Evolutionary conservation across 805 yeast species (phyloP), one percentile per base, ranked within the genome.

Genomic region (Starmerella apis): DNA sequence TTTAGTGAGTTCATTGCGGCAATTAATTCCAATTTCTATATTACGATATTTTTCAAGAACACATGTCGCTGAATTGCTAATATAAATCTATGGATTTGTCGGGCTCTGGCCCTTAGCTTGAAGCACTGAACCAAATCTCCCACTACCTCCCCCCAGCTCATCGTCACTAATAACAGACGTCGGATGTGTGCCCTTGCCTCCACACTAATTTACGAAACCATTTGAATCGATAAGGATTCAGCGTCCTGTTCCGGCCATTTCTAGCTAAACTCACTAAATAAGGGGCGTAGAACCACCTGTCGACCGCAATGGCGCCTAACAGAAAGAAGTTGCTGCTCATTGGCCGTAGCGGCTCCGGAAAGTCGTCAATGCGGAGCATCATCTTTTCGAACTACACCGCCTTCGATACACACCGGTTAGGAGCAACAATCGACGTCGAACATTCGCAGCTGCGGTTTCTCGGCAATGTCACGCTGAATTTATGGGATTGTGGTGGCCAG

Each of bases 381-480:
- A 92, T 92, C 57, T 92, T 92, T 66, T 59, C 94, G 59, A 92
- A 92, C 63, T 92, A 92, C 66, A 85, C 95, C 1, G 98, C 98
- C 0, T 85, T 90, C 63, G 98, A 92, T 63, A 92, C 98, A 2
- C 75, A 97, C 56, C 73, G 97, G 51, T 68, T 92, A 13, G 97
- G 97, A 1, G 97, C 98, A 10, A 92, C 98, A 0, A 88, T 92
- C 50, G 98, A 92, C 63, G 96, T 92, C n/a, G 98, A 92, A 63
- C 96, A 92, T 63, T 86, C 96, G 2, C 95, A 90, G 67, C 69
- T 92, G 49, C 71, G 97, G 46, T 88, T 92, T 61, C 71, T 92
- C 52, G 96, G 96, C 1, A 88, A 90, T 64, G 86, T 92, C 94
- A 87, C 96, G 0, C 71, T 92, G 42, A 90, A 90, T 61, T 70